phyloP scores from a whole-genome alignment of 2,329 filamentous ascomycete species.

The Fusarium sp. region DNA sequence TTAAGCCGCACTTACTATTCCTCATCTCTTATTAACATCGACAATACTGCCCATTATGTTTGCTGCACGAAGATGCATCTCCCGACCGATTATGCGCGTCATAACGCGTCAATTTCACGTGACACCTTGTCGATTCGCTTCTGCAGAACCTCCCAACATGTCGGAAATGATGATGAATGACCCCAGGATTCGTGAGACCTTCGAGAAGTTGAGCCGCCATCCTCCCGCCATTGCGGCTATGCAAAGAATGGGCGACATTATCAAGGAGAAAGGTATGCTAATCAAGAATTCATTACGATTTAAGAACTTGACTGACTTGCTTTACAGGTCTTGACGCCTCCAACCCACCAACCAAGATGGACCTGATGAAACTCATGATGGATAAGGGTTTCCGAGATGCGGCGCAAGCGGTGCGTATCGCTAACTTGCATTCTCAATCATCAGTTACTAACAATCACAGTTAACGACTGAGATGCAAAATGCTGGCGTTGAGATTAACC shows the following conservation, averaged over 20 bases:
- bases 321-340: slow-evolving; percentile 30
- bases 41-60: slow-evolving; percentile 26
- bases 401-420: slow-evolving; percentile 12
- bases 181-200: slow-evolving; percentile 31
- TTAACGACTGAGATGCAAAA: slow-evolving; percentile 36
- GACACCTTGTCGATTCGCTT: slow-evolving; percentile 21
- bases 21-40: neutral
- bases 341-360: slow-evolving; percentile 38
- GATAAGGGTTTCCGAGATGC: slow-evolving; percentile 39
- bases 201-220: slow-evolving; percentile 36
- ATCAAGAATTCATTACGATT: too few species aligned
- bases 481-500: slow-evolving; percentile 35
- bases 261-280: slow-evolving; percentile 36
- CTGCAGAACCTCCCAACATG: slow-evolving; percentile 31
- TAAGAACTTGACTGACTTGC: too few species aligned
- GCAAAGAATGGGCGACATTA: slow-evolving; percentile 33
- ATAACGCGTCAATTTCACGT: slow-evolving; percentile 24
- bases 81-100: slow-evolving; percentile 20
- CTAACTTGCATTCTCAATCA: rapidly evolving
- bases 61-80: slow-evolving; percentile 18
- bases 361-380: slow-evolving; percentile 39
- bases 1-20: slow-evolving; percentile 1
- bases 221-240: slow-evolving; percentile 33
- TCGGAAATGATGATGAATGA: slow-evolving; percentile 38
- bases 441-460: slow-evolving; percentile 14